Conservation (phyloP, 1,284 basidiomycete species). For the Macrocystidia cucumis region DNA sequence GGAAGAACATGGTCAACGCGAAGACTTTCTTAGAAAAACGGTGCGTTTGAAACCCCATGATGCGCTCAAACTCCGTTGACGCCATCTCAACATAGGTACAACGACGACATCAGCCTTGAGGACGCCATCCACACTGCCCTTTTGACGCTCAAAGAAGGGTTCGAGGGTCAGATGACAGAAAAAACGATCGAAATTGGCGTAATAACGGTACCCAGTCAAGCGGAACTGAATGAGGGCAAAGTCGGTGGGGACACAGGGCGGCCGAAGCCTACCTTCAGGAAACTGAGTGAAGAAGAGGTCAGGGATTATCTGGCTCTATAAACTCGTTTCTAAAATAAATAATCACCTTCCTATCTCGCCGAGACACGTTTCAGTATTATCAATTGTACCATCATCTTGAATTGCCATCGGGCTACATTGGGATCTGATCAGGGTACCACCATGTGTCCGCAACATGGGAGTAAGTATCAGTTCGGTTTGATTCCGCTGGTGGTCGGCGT, state of each 20-base stretch:
- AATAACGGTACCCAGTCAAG: constrained; percentile 77
- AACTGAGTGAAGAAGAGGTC: constrained; percentile 91
- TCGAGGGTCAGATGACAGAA: constrained; percentile 99
- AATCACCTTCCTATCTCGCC: too few species aligned
- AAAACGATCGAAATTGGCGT: constrained; percentile 99
- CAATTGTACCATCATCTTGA: too few species aligned
- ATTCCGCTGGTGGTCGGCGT: too few species aligned
- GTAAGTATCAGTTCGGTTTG: too few species aligned
- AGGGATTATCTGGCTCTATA: constrained; percentile 87
- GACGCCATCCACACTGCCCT: constrained; percentile 99
- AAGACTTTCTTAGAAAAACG: constrained; percentile 99
- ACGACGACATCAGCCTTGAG: constrained; percentile 98
- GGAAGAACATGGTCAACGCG: constrained; percentile 99
- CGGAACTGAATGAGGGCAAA: constrained; percentile 69
- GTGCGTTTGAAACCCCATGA: constrained; percentile 29
- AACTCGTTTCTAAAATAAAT: too few species aligned
- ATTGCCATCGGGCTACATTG: too few species aligned
- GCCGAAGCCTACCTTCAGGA: constrained; percentile 84
- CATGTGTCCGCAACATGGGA: too few species aligned
- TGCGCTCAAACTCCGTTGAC: constrained; percentile 12
- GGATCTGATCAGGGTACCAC: too few species aligned
- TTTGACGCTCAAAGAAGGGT: constrained; percentile 96
- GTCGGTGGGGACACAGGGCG: constrained; percentile 69
- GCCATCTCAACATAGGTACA: constrained; percentile 61
- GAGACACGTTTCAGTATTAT: too few species aligned